Evolutionary conservation across 1,284 basidiomycete genomes (phyloP).

Genomic region (Tylopilus sp.): DNA sequence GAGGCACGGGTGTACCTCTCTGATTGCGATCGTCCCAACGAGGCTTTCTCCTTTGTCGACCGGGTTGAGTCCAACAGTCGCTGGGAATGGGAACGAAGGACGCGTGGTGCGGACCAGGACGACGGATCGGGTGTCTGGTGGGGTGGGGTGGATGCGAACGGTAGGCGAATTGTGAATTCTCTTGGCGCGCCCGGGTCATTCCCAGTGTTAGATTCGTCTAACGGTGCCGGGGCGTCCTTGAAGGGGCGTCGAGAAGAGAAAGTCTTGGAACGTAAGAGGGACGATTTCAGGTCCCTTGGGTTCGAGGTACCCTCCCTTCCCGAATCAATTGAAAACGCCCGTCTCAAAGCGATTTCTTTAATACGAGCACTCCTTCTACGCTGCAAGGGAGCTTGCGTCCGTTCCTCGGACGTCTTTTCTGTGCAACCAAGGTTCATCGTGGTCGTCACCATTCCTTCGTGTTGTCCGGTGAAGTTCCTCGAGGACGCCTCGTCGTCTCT

Average conservation of each 20-base stretch:
- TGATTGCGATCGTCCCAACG: conserved; percentile 26
- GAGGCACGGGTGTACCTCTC: conserved; percentile 22
- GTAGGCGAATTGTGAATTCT: conserved; percentile 24
- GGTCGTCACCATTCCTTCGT: not conserved
- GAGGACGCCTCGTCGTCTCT: not conserved
- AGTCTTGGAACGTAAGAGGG: conserved; percentile 9
- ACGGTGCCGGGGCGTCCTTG: not conserved
- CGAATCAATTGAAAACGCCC: conserved; percentile 5
- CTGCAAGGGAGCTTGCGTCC: not conserved
- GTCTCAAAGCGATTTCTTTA: conserved; percentile 17
- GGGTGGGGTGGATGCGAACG: conserved; percentile 23
- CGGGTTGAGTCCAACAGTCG: conserved; percentile 5
- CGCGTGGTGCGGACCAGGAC: conserved; percentile 21
- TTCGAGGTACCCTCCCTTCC: not conserved
- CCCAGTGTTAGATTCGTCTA: not conserved
- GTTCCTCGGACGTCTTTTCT: not conserved
- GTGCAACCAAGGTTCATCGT: not conserved
- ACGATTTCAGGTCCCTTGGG: conserved; percentile 6
- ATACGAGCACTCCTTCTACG: conserved; percentile 31
- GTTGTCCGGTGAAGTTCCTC: not conserved
- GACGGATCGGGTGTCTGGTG: conserved; percentile 1
- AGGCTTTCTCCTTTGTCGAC: not conserved
- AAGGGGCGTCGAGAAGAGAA: conserved; percentile 1
- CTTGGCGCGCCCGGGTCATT: conserved; percentile 8
- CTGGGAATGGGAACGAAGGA: conserved; percentile 37